A percentile compares a stretch with the other conserved stretches of the same genome.
phyloP scores from a whole-genome alignment of 768 basidiomycete genomes.

The Sporobolomyces roseus region DNA sequence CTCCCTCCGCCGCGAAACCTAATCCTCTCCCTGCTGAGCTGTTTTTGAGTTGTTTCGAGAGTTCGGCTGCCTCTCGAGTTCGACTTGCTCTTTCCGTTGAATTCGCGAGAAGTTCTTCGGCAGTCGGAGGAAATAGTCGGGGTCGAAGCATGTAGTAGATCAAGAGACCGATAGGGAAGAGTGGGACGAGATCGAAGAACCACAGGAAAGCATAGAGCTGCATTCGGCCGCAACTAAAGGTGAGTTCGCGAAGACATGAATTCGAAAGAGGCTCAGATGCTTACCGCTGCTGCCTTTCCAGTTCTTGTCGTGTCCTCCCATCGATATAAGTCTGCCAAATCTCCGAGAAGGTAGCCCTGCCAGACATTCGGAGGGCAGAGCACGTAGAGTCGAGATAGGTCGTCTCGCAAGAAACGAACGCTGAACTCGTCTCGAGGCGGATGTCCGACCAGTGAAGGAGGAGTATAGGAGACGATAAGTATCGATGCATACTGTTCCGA shows the following conservation, averaged over 20 bases:
- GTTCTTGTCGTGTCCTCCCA: conserved; percentile 20
- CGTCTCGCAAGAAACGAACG: conserved; percentile 10
- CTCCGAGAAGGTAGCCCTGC: conserved; percentile 1
- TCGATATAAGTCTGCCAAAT: conserved; percentile 11
- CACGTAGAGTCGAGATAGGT: conserved; percentile 30
- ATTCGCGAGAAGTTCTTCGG: conserved; percentile 1
- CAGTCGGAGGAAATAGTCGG: conserved; percentile 16
- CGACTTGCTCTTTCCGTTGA: not conserved
- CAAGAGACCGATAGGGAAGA: conserved; percentile 12
- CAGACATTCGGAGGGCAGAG: conserved; percentile 10
- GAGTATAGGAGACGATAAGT: not conserved
- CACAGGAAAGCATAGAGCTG: conserved; percentile 13
- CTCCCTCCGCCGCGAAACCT: conserved; percentile 20
- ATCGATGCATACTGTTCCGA: conserved; percentile 7
- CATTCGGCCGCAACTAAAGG: not conserved
- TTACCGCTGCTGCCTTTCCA: conserved; percentile 1
- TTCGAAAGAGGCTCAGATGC: not conserved
- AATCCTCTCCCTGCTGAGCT: not conserved
- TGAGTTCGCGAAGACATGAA: not conserved
- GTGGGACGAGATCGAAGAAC: conserved; percentile 12
- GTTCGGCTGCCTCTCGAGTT: conserved; percentile 10
- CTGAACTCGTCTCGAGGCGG: conserved; percentile 4
- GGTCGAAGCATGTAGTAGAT: not conserved
- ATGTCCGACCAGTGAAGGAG: conserved; percentile 6
- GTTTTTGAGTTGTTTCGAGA: conserved; percentile 24